Percentiles rank a stretch among this genome's conserved stretches.
phyloP scores from a whole-genome alignment of 345 rosid genomes.

The Lagerstroemia speciosa region DNA sequence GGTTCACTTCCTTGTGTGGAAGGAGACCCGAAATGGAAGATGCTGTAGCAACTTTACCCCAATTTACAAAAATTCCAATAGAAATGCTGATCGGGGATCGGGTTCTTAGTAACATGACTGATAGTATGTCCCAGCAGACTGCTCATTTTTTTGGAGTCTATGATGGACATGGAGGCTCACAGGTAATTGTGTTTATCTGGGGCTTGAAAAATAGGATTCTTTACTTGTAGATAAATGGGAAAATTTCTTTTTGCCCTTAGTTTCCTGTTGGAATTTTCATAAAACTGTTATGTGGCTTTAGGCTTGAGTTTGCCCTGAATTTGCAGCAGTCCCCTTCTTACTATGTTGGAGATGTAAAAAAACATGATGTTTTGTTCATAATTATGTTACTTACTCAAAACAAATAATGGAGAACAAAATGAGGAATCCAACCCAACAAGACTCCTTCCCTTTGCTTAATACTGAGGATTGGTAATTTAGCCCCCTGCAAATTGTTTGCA shows the following conservation, averaged over 20 bases:
- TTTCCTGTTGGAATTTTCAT: not conserved
- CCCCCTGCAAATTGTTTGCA: too few species aligned
- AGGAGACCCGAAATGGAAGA: slow-evolving; percentile 99
- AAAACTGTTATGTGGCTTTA: not conserved
- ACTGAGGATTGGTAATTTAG: not conserved
- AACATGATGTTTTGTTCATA: not conserved
- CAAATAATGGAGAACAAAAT: not conserved
- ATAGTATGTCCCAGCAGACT: slow-evolving; percentile 43
- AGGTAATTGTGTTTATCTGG: slow-evolving; percentile 31
- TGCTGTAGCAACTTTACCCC: slow-evolving; percentile 59
- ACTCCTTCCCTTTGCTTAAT: not conserved
- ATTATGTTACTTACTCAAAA: not conserved
- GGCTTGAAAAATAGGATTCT: not conserved
- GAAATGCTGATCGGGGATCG: slow-evolving; percentile 60
- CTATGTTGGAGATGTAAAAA: not conserved
- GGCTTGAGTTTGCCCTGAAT: not conserved
- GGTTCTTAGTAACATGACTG: slow-evolving; percentile 45
- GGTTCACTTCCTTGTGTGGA: slow-evolving; percentile 69
- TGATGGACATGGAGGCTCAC: slow-evolving; percentile 97
- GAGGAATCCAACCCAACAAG: not conserved
- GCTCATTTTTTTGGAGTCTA: slow-evolving; percentile 90
- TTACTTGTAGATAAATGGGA: not conserved
- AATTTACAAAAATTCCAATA: slow-evolving; percentile 55
- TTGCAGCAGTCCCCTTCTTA: not conserved
- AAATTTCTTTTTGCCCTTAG: not conserved